Base-by-base conservation (phyloP, 163 green algal genomes). In the Botryococcus braunii region DNA sequence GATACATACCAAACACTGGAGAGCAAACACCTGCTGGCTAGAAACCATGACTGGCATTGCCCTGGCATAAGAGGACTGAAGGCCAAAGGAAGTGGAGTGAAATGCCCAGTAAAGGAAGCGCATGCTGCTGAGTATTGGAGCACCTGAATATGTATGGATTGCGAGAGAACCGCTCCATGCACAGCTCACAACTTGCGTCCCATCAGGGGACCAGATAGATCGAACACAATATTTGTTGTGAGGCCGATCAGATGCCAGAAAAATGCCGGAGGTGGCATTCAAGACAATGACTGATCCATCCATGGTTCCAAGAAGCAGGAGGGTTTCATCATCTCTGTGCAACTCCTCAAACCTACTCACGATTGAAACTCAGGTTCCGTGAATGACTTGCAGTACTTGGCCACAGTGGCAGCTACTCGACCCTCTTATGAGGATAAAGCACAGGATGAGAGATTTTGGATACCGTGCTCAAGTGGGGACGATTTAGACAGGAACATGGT, bases 201-300 rank as follows among this genome's bases (percentile, higher is more conserved):
- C 69, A 5, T 62, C 69, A 1, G 52, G 41, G 2, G 29, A 46
- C 81, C 80, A 87, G 3, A 32, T 27, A 58, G 78, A 69, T 0
- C 73, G 66, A n/a, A 88, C 74, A 61, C 52, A 70, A 52, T 90
- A 90, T 72, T 86, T 87, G 52, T 29, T 39, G 69, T 88, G 84
- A 0, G 69, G 48, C 65, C 69, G 70, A 0, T 32, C 31, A 11
- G 47, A 11, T 37, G 35, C 21, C 4, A 81, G 55, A 29, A 79
- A 7, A 0, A 40, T 35, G 34, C 72, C 73, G 1, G 55, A 71
- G n/a, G 25, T 38, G 3, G 57, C 69, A 37, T 80, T 39, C 41
- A 87, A 27, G 37, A 80, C 4, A 7, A 38, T 39, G 0, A 90
- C 65, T 31, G 57, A 66, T 55, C 84, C 84, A 64, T 88, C 84